Evolutionary conservation across 2,329 filamentous ascomycete genomes (phyloP).

Genomic region (Colletotrichum noveboracense): DNA sequence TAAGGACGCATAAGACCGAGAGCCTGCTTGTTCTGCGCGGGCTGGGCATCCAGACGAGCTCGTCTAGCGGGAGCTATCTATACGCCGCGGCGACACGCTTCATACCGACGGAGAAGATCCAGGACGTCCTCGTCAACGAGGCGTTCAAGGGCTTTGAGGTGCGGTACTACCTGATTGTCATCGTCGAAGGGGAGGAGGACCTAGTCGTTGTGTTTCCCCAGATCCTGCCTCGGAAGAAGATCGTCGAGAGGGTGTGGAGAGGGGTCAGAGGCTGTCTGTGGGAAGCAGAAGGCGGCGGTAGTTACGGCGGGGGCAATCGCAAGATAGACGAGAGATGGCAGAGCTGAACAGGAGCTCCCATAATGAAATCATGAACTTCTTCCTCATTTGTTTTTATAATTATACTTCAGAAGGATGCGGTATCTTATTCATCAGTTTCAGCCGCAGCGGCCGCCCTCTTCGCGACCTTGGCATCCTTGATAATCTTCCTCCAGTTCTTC

Average conservation of each 20-base stretch:
- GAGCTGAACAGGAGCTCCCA: not conserved
- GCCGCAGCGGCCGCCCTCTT: not conserved
- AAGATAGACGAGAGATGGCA: conserved; percentile 33
- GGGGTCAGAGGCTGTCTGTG: conserved; percentile 84
- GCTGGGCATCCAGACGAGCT: conserved; percentile 87
- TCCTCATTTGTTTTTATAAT: not conserved
- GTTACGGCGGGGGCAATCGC: not conserved
- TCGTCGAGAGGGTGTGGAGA: conserved; percentile 90
- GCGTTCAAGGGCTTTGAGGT: conserved; percentile 94
- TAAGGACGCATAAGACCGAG: conserved; percentile 68
- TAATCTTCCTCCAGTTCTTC: conserved; percentile 15
- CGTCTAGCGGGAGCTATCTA: conserved; percentile 72
- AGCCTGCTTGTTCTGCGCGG: conserved; percentile 87
- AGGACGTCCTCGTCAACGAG: conserved; percentile 93
- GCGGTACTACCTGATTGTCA: conserved; percentile 84
- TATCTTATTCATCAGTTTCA: not conserved
- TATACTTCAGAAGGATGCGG: not conserved
- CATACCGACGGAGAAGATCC: conserved; percentile 91
- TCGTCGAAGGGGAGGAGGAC: conserved; percentile 87
- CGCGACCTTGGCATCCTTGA: conserved; percentile 12
- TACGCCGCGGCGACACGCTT: conserved; percentile 53
- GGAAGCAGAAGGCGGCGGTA: conserved; percentile 50
- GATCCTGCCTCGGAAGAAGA: conserved; percentile 73
- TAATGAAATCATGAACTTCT: conserved; percentile 8
- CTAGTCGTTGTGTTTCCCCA: conserved; percentile 94